A percentile compares a stretch with the other conserved stretches of the same genome.
Evolutionary conservation across 169 alveolate species (phyloP).

Genomic region (Plasmodium gonderi): DNA sequence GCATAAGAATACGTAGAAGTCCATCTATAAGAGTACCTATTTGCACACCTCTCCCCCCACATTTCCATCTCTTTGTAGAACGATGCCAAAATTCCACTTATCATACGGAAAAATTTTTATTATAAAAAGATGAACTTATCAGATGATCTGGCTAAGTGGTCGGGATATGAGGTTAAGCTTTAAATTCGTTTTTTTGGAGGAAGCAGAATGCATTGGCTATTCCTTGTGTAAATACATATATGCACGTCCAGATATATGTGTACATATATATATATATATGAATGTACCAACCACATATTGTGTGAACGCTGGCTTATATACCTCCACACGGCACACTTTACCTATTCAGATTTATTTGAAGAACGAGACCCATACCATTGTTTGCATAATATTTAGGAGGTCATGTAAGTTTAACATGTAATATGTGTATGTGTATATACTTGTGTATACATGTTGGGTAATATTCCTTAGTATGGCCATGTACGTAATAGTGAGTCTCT

Average conservation of each 20-base stretch:
- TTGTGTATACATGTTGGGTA: background rate
- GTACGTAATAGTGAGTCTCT: background rate
- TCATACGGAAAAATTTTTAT: slow-evolving; percentile 33
- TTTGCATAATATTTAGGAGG: slow-evolving; percentile 54
- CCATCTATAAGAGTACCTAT: background rate
- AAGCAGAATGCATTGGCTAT: background rate
- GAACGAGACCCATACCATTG: slow-evolving; percentile 58
- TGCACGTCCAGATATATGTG: background rate
- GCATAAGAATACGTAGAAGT: background rate
- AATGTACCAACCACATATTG: background rate
- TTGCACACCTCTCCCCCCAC: background rate
- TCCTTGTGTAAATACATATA: background rate
- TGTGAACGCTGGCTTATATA: background rate
- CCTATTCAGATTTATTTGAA: slow-evolving; percentile 25
- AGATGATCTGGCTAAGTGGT: slow-evolving; percentile 74
- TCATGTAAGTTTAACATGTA: slow-evolving; percentile 18
- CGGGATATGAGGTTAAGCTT: slow-evolving; percentile 52
- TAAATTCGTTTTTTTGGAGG: background rate
- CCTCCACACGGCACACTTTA: background rate
- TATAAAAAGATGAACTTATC: slow-evolving; percentile 75
- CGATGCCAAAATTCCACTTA: slow-evolving; percentile 9
- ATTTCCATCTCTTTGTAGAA: background rate
- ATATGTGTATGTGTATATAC: background rate
- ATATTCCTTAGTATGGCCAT: background rate
- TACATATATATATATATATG: background rate